Evolutionary conservation across 768 basidiomycete species (phyloP).

Genomic region (Boletus patriciae): DNA sequence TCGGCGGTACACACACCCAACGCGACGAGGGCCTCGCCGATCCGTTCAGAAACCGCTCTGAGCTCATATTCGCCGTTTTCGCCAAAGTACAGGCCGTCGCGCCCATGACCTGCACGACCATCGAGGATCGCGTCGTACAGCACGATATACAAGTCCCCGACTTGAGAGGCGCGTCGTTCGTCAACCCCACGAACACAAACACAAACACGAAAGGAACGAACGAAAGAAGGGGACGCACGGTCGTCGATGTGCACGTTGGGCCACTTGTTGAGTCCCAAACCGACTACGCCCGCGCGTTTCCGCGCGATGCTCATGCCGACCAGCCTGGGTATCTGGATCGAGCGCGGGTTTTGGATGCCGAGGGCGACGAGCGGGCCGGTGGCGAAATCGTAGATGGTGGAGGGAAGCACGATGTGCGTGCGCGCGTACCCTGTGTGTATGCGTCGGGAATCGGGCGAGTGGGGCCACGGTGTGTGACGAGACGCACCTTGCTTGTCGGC

Average conservation of each 20-base stretch:
- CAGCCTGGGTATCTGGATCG: conserved; percentile 52
- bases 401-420: conserved; percentile 47
- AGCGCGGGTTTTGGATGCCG: conserved; percentile 46
- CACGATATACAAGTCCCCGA: conserved; percentile 41
- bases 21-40: conserved; percentile 32
- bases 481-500: conserved; percentile 37
- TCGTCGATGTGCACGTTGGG: conserved; percentile 57
- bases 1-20: background rate
- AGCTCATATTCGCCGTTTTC: conserved; percentile 48
- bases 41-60: conserved; percentile 40
- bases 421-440: background rate
- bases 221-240: background rate
- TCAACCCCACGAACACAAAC: background rate
- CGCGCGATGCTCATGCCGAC: conserved; percentile 46
- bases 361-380: conserved; percentile 45
- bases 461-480: background rate
- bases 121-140: conserved; percentile 40
- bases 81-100: conserved; percentile 53
- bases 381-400: conserved; percentile 59
- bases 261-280: conserved; percentile 59
- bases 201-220: too few species aligned
- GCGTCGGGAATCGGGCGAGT: background rate
- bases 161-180: background rate
- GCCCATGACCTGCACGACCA: conserved; percentile 10
- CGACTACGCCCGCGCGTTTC: conserved; percentile 55